Evolutionary conservation across 208 protist genomes (phyloP), one percentile per base, ranked within the genome.

Genomic region (Phytomonas serpens): DNA sequence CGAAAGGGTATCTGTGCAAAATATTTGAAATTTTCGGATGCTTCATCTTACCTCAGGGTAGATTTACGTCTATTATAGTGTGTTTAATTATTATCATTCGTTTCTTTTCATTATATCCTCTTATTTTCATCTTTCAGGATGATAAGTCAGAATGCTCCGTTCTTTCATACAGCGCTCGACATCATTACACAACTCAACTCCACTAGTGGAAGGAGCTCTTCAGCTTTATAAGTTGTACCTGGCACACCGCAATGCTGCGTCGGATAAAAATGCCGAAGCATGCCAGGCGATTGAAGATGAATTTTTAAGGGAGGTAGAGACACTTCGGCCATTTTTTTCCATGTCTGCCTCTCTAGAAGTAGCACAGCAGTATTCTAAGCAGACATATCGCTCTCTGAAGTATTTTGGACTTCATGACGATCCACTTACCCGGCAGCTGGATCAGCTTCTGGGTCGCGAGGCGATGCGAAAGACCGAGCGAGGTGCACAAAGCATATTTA

Each of bases 201-300:
- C 88, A 0, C 92, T 95, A 68, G 75, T 93, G 3, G 90, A 93
- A 32, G 87, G 88, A 0, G 85, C 83, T 6, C 77, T 95, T 27
- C 90, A 95, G 76, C 78, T 95, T 13, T 75, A 90, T 72, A 93
- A 95, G 77, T 73, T 95, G 31, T 88, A 93, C 52, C 75, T 93
- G 13, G 90, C 90, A 37, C 90, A 95, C 64, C 80, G 80, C 19
- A 92, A 93, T 68, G 88, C 88, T 7, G 29, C 71, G 37, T 72
- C 74, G n/a, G 88, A 93, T 62, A 67, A 78, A 2, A 86, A 95
- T 67, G 65, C 57, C 51, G 74, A 71, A 13, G 87, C 86, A 10
- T 93, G 90, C 61, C 52, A 61, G 1, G 84, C 81, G 23, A 90
- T 95, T 57, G 87, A 95, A 81, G 77, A 83, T 31, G 87, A 96